Conservation (phyloP, 1,139 yeast species). For the Scheffersomyces cryptocercus region DNA sequence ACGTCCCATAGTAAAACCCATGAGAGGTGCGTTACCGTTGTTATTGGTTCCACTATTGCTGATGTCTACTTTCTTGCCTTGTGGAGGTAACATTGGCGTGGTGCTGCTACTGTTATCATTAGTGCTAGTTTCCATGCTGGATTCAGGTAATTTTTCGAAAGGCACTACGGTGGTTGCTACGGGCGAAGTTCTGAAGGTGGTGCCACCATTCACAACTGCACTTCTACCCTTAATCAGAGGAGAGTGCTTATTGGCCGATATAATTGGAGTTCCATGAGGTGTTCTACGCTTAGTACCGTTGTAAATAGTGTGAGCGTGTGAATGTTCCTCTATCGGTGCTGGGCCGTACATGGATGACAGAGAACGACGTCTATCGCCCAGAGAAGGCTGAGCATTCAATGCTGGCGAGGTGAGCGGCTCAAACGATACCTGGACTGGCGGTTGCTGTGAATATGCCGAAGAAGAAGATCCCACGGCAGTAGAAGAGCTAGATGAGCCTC, state of each 20-base stretch:
- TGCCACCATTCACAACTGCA: constrained; percentile 1
- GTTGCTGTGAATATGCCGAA: constrained; percentile 18
- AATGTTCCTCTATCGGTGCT: constrained; percentile 22
- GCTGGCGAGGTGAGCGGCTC: constrained; percentile 69
- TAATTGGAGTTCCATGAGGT: constrained; percentile 51
- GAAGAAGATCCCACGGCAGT: background rate
- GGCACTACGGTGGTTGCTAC: constrained; percentile 21
- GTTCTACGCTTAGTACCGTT: constrained; percentile 36
- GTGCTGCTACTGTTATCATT: constrained; percentile 13
- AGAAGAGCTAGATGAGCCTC: background rate
- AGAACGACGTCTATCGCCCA: constrained; percentile 32
- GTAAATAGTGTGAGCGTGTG: constrained; percentile 3
- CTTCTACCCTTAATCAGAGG: constrained; percentile 3
- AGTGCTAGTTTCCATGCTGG: constrained; percentile 22
- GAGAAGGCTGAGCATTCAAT: constrained; percentile 44
- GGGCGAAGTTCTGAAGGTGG: constrained; percentile 1
- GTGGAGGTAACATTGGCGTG: constrained; percentile 45
- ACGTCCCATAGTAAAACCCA: constrained; percentile 53
- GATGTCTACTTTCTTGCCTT: constrained; percentile 27
- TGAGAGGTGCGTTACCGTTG: constrained; percentile 21
- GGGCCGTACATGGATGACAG: constrained; percentile 37
- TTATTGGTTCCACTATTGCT: constrained; percentile 16
- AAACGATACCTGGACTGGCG: constrained; percentile 37
- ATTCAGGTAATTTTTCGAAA: constrained; percentile 41
- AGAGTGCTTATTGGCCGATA: constrained; percentile 26